These are phyloP conservation scores for Cadophora sp. DNA, from an alignment of 2,329 filamentous ascomycete species.

Conservation along the genomic window DNA sequence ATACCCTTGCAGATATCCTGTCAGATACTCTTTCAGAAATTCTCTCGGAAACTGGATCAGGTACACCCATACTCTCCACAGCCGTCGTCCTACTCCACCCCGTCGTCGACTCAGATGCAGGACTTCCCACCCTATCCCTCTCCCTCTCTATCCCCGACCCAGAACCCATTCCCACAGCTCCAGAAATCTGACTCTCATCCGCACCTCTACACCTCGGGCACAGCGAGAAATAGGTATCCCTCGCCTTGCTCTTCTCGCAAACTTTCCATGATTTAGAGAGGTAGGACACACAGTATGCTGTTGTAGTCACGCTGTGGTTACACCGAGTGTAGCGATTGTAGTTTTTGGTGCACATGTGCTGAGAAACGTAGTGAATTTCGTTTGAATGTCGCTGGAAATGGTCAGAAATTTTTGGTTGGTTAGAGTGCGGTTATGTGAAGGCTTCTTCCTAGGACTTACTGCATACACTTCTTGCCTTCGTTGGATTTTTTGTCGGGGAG, in stretches of 20 bases:
- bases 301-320: constrained; percentile 11
- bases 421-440: no score
- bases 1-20: neutral
- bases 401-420: no score
- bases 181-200: neutral
- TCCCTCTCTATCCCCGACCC: neutral
- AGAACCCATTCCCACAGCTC: neutral
- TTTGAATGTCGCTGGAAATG: neutral
- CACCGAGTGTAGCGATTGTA: constrained; percentile 4
- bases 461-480: no score
- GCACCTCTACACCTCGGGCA: constrained; percentile 13
- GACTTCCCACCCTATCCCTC: neutral
- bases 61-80: neutral
- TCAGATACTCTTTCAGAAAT: neutral
- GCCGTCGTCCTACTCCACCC: constrained; percentile 4
- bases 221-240: constrained; percentile 12
- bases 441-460: no score
- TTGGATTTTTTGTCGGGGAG: neutral
- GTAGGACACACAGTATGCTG: neutral
- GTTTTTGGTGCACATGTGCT: constrained; percentile 8
- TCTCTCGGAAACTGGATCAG: neutral
- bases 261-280: neutral
- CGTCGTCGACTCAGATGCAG: neutral
- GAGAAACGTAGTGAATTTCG: no score
- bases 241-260: constrained; percentile 6